phyloP scores from a whole-genome alignment of 2,329 filamentous ascomycete genomes.

The Fusarium sp. region DNA sequence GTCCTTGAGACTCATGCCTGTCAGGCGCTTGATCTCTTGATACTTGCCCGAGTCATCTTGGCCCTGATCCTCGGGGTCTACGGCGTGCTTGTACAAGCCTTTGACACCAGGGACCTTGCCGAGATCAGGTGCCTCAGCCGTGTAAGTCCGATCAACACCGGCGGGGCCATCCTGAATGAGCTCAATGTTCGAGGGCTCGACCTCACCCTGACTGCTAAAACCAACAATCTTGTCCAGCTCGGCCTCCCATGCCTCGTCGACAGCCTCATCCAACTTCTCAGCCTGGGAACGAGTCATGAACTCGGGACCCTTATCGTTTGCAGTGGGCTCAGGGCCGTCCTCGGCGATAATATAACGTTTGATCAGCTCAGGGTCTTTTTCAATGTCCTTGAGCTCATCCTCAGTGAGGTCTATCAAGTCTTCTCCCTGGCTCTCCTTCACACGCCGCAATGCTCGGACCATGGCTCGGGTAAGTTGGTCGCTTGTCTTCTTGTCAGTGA shows the following conservation, averaged over 20 bases:
- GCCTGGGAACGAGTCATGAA: conserved; percentile 49
- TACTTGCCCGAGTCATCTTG: conserved; percentile 61
- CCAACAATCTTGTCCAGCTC: conserved; percentile 50
- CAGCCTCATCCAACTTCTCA: conserved; percentile 50
- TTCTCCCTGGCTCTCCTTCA: conserved; percentile 54
- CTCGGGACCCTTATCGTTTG: conserved; percentile 38
- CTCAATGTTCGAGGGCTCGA: conserved; percentile 49
- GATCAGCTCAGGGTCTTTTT: conserved; percentile 52
- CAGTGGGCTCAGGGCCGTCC: conserved; percentile 39
- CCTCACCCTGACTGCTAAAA: conserved; percentile 44
- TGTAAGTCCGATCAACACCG: conserved; percentile 48
- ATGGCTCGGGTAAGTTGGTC: conserved; percentile 55
- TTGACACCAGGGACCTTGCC: conserved; percentile 64
- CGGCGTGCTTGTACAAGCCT: conserved; percentile 59
- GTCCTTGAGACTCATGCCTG: conserved; percentile 62
- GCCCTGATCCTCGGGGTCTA: conserved; percentile 61
- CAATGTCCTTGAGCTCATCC: conserved; percentile 55
- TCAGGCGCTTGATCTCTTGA: conserved; percentile 63
- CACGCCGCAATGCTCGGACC: conserved; percentile 53
- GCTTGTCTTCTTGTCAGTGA: conserved; percentile 55
- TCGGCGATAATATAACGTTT: conserved; percentile 51
- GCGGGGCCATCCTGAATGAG: conserved; percentile 51
- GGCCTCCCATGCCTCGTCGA: conserved; percentile 49
- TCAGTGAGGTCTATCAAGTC: conserved; percentile 60
- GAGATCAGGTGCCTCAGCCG: conserved; percentile 59